Evolutionary conservation across 495 filamentous ascomycete species (phyloP).

Genomic region (Penicillium turbatum): DNA sequence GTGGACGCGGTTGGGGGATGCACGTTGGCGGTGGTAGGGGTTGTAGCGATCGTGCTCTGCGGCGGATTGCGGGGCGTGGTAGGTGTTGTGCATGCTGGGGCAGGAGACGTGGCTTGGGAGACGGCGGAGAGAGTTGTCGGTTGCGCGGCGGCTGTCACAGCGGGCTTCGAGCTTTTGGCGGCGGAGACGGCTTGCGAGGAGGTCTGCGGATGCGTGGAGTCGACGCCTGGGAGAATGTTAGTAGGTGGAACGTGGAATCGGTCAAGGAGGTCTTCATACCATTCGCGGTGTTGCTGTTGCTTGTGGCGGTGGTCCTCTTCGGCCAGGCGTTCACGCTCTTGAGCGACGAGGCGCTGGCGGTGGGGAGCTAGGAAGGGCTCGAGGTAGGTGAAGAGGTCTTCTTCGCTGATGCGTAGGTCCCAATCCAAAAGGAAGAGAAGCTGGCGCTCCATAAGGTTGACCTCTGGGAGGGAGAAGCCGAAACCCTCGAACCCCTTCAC

Average conservation of each 20-base stretch:
- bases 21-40: constrained; percentile 36
- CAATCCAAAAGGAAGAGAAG: constrained; percentile 89
- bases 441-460: constrained; percentile 98
- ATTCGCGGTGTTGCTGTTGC: constrained; percentile 41
- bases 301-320: constrained; percentile 32
- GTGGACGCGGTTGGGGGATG: constrained; percentile 28
- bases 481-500: constrained; percentile 75
- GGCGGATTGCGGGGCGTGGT: constrained; percentile 27
- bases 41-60: constrained; percentile 36
- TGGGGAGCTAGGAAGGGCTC: constrained; percentile 87
- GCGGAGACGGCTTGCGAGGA: constrained; percentile 39
- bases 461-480: constrained; percentile 88
- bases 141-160: constrained; percentile 19
- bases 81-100: constrained; percentile 32
- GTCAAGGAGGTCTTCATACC: constrained; percentile 9
- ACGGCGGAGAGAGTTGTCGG: constrained; percentile 18
- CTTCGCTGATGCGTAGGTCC: constrained; percentile 78
- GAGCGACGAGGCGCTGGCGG: constrained; percentile 44
- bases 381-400: constrained; percentile 82
- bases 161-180: constrained; percentile 39
- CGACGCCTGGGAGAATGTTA: constrained; percentile 25
- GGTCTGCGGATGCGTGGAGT: constrained; percentile 40
- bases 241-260: not conserved
- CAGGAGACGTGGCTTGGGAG: constrained; percentile 34
- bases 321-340: constrained; percentile 25